These are phyloP conservation scores for Mycena sp. DNA, from an alignment of 1,284 basidiomycete species.

Conservation along the genomic window DNA sequence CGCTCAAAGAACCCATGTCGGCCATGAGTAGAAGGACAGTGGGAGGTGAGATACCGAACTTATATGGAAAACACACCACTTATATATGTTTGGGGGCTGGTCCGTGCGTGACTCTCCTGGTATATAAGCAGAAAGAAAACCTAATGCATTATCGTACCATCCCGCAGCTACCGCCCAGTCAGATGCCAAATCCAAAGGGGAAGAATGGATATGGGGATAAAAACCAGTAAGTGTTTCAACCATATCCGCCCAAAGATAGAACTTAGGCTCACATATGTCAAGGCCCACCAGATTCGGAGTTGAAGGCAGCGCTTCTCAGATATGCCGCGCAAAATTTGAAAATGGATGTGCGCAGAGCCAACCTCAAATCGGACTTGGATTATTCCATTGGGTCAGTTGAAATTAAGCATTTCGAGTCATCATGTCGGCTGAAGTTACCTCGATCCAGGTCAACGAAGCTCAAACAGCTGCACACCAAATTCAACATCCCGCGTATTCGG, in stretches of 20 bases:
- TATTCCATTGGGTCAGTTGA: conserved; percentile 9
- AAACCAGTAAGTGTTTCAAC: neutral
- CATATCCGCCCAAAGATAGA: neutral
- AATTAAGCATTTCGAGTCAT: no score
- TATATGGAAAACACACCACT: neutral
- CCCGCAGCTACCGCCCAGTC: neutral
- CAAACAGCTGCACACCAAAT: conserved; percentile 1
- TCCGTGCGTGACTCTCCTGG: neutral
- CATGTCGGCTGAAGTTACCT: neutral
- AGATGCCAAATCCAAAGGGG: neutral
- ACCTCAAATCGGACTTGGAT: conserved; percentile 13
- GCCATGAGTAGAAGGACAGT: neutral
- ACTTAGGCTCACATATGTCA: neutral
- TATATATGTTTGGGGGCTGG: neutral
- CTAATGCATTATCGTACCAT: neutral
- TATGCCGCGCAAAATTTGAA: neutral
- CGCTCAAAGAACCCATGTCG: neutral
- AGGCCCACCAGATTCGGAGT: neutral
- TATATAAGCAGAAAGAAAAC: neutral
- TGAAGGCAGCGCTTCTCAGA: neutral
- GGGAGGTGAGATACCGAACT: neutral
- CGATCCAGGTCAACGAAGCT: neutral
- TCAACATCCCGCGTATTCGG: neutral
- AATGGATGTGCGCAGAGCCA: neutral
- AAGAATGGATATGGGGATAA: conserved; percentile 5